These are phyloP conservation scores for Paspalum vaginatum DNA, from an alignment of 176 grass and related monocot species.

Conservation along the genomic window DNA sequence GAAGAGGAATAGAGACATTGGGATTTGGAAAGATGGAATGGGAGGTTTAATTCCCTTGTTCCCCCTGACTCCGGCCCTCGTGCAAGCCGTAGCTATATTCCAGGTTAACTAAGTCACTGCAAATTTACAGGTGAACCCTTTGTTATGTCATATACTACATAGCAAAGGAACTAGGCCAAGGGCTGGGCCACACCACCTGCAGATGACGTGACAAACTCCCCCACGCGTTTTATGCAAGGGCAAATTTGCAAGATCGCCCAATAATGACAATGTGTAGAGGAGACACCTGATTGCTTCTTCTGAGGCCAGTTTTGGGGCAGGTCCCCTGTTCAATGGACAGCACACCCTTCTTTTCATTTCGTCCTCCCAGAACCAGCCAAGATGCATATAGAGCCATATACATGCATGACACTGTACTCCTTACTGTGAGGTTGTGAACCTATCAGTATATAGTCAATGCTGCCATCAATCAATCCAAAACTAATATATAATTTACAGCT, in stretches of 20 bases:
- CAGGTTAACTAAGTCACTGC: not conserved
- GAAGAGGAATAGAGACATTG: constrained; percentile 71
- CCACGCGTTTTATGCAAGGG: constrained; percentile 12
- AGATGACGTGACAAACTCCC: not conserved
- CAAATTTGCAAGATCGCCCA: constrained; percentile 33
- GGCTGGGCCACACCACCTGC: not conserved
- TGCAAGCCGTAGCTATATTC: constrained; percentile 34
- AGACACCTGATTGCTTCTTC: constrained; percentile 76
- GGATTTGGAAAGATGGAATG: constrained; percentile 67
- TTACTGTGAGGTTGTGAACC: constrained; percentile 42
- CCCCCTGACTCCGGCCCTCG: constrained; percentile 50
- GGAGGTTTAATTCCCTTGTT: constrained; percentile 68
- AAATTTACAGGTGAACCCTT: constrained; percentile 34
- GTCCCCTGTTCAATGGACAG: constrained; percentile 75
- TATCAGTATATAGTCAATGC: constrained; percentile 56
- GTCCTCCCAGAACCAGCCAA: constrained; percentile 61
- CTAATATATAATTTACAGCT: constrained; percentile 51
- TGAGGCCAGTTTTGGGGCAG: constrained; percentile 78
- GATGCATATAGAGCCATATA: constrained; percentile 33
- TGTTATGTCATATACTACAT: not conserved
- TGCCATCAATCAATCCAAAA: constrained; percentile 51
- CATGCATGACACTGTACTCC: not conserved
- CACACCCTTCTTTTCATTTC: constrained; percentile 54
- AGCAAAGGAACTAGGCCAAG: not conserved
- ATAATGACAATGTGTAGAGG: constrained; percentile 47